Base-by-base conservation (phyloP, 2,329 filamentous ascomycete species). In the Nemania sp. region DNA sequence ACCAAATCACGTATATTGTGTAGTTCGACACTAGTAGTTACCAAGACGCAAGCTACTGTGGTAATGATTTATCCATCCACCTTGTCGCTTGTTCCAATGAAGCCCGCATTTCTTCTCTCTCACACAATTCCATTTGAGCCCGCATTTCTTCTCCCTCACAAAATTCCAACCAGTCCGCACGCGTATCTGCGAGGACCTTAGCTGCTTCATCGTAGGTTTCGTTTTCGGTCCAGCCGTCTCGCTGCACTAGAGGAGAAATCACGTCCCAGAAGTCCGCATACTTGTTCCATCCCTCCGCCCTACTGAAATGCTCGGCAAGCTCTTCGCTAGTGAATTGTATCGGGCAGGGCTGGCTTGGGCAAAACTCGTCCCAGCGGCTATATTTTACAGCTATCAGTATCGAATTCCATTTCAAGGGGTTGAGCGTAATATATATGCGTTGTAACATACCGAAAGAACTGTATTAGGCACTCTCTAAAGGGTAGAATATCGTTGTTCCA, bases 201-300 rank as follows among this genome's bases (percentile, higher is more conserved):
- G 43, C 28, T 19, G 47, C 47, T 14, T 50, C 37, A 36, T 37
- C 39, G 17, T 50, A 50, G 26, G 19, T 50, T 31, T 50, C 39
- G 37, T 8, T 20, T n/a, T 37, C 42, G n/a, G 47, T 50, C 47
- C 47, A 50, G 15, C 47, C 47, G 14, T 50, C 47, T 15, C 20
- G 17, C n/a, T 50, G 37, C 15, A 50, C 47, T 12, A 50, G 15
- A 14, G n/a, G 6, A 8, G 37, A 43, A 30, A 50, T 24, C 31
- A 30, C 36, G 12, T 5, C 47, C 46, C 46, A 49, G 23, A 49
- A 49, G 36, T 49, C 36, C 4, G 46, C 46, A 30, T 33, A 41
- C 20, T 49, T 37, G 17, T 49, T 49, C 46, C 46, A 49, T 12
- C 46, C 46, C 17, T 49, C 46, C 9, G 31, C 30, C 17, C 42